Percentiles rank a stretch among this genome's conserved stretches.
Evolutionary conservation across 1,284 basidiomycete species (phyloP).

Genomic region (Microbotryum violaceum): DNA sequence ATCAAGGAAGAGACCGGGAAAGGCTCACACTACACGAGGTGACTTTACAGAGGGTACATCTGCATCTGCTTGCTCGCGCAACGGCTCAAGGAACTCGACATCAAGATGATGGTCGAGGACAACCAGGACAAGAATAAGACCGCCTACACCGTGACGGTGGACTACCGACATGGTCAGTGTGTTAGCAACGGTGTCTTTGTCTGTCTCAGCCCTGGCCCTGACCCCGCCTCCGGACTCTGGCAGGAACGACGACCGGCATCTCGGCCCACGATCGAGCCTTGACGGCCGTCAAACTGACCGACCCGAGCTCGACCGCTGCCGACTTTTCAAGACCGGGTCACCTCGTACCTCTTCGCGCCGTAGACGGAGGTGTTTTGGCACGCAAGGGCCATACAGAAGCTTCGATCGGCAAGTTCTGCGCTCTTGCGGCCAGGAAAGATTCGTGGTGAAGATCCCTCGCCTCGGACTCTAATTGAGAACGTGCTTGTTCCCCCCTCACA

Average conservation of each 20-base stretch:
- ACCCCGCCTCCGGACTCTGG: not conserved
- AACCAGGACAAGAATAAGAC: slow-evolving; percentile 89
- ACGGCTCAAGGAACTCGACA: slow-evolving; percentile 68
- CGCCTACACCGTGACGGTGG: slow-evolving; percentile 93
- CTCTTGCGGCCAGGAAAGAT: not conserved
- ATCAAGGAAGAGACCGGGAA: not conserved
- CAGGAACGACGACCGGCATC: slow-evolving; percentile 90
- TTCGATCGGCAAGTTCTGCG: slow-evolving; percentile 52
- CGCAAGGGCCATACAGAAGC: slow-evolving; percentile 92
- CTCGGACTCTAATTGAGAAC: no score
- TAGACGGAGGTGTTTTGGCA: slow-evolving; percentile 71
- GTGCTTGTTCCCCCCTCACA: slow-evolving; percentile 24
- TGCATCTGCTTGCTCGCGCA: slow-evolving; percentile 76
- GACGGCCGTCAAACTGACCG: slow-evolving; percentile 72
- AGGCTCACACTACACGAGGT: not conserved
- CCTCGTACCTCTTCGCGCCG: slow-evolving; percentile 84
- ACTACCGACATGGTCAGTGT: slow-evolving; percentile 68
- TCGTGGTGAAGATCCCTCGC: no score
- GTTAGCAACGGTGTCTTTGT: not conserved
- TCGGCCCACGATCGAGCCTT: slow-evolving; percentile 90
- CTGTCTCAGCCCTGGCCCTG: slow-evolving; percentile 3
- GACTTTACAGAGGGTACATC: slow-evolving; percentile 70
- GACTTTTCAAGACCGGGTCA: slow-evolving; percentile 93
- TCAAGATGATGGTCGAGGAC: slow-evolving; percentile 87
- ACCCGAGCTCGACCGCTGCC: slow-evolving; percentile 48